Conservation (phyloP, 352 stramenopile species). For the Phytophthora pinifolia region DNA sequence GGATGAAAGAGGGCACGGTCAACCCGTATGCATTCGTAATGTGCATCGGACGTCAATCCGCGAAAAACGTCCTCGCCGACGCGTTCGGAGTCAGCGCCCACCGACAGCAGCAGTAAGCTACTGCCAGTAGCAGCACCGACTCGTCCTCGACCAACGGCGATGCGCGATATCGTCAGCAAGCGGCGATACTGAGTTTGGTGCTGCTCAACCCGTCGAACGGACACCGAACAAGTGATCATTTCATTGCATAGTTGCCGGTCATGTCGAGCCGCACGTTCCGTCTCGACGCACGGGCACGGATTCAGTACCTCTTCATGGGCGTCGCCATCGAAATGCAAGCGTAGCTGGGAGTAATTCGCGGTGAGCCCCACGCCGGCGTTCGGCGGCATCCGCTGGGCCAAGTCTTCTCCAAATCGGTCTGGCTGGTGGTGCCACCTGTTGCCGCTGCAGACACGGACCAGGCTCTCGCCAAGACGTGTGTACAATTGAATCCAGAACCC, state of each 20-base stretch:
- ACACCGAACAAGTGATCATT: too few relatives aligned
- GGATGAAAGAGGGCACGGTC: constrained; percentile 51
- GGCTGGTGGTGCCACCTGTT: not conserved
- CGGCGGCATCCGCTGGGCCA: constrained; percentile 7
- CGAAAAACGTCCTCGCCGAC: constrained; percentile 33
- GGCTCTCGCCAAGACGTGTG: not conserved
- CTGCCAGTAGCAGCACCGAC: too few relatives aligned
- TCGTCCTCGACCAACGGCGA: constrained; percentile 8
- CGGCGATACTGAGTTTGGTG: not conserved
- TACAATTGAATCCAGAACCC: too few relatives aligned
- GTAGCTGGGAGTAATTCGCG: constrained; percentile 1
- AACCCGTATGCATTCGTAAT: constrained; percentile 55
- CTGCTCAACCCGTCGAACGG: constrained; percentile 2
- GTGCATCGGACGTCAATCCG: constrained; percentile 46
- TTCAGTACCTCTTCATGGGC: not conserved
- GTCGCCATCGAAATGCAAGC: constrained; percentile 16
- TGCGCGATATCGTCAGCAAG: constrained; percentile 2
- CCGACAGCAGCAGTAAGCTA: constrained; percentile 8
- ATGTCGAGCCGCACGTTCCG: constrained; percentile 4
- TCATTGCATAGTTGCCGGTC: not conserved
- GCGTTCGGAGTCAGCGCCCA: constrained; percentile 26
- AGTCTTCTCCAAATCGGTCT: constrained; percentile 3
- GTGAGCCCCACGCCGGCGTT: constrained; percentile 5
- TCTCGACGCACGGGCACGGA: not conserved
- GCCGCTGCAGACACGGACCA: too few relatives aligned